A percentile compares a stretch with the other conserved stretches of the same genome.
These are phyloP conservation scores for Alnus rubra DNA, from an alignment of 306 rosid species.

Conservation along the genomic window DNA sequence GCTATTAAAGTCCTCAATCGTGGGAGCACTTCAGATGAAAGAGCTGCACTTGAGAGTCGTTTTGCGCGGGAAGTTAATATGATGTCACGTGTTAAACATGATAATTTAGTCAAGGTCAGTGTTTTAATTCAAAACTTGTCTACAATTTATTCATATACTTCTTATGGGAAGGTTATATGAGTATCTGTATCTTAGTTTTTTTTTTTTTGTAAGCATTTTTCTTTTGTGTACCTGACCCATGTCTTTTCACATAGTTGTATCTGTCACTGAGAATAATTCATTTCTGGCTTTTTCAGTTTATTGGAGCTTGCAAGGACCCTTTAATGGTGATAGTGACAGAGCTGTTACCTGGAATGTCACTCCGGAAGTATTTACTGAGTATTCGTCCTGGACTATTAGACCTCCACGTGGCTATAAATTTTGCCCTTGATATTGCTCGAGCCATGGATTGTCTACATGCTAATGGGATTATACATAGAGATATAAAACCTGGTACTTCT, in stretches of 20 bases:
- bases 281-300: slow-evolving; percentile 61
- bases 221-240: slow-evolving; percentile 8
- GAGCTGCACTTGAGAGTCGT: slow-evolving; percentile 79
- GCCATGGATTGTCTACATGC: slow-evolving; percentile 99
- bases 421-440: slow-evolving; percentile 82
- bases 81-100: slow-evolving; percentile 97
- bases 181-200: not conserved
- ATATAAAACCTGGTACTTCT: slow-evolving; percentile 84
- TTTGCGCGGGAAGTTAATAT: slow-evolving; percentile 91
- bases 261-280: slow-evolving; percentile 16
- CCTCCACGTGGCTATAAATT: slow-evolving; percentile 65
- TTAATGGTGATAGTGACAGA: slow-evolving; percentile 98
- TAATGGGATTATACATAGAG: slow-evolving; percentile 97
- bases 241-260: not conserved
- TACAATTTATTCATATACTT: not conserved
- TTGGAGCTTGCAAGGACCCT: slow-evolving; percentile 98
- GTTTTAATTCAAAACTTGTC: slow-evolving; percentile 3
- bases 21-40: slow-evolving; percentile 79
- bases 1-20: slow-evolving; percentile 90
- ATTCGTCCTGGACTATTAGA: slow-evolving; percentile 74
- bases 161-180: not conserved
- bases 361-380: slow-evolving; percentile 67
- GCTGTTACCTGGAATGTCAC: slow-evolving; percentile 94
- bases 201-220: slow-evolving; percentile 1
- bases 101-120: slow-evolving; percentile 86